phyloP scores from a whole-genome alignment of 257 asterid species.

The Solanum virginianum region DNA sequence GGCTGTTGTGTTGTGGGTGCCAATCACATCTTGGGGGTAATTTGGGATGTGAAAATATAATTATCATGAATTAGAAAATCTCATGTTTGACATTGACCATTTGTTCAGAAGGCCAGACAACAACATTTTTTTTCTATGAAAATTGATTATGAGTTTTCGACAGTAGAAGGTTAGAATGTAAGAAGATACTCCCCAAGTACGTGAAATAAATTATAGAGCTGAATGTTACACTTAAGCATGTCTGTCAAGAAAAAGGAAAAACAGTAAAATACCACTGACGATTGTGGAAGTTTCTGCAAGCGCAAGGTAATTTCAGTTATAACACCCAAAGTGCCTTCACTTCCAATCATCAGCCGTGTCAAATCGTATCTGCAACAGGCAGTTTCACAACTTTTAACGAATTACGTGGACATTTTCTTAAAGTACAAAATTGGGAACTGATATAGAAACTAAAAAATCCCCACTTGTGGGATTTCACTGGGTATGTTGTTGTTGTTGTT shows the following conservation, averaged over 20 bases:
- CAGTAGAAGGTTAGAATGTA: background rate
- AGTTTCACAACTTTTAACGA: background rate
- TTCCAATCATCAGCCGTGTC: conserved; percentile 89
- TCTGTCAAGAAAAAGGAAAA: conserved; percentile 6
- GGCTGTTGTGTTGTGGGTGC: background rate
- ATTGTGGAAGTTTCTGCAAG: conserved; percentile 77
- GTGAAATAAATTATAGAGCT: background rate
- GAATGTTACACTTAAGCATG: background rate
- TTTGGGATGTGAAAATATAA: background rate
- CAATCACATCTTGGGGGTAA: background rate
- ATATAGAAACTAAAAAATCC: background rate
- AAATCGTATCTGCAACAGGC: conserved; percentile 62
- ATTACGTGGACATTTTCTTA: background rate
- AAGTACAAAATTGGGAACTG: background rate
- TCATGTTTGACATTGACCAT: background rate
- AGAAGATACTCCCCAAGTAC: background rate
- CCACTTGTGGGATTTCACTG: too few species aligned
- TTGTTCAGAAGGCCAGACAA: background rate
- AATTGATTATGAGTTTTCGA: background rate
- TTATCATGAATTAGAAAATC: background rate
- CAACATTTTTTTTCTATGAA: background rate
- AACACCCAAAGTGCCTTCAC: conserved; percentile 98
- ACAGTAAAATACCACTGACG: conserved; percentile 61
- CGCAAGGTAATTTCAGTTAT: conserved; percentile 93
- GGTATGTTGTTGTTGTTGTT: too few species aligned